phyloP scores from a whole-genome alignment of 768 basidiomycete species.

The Amanita muscaria region DNA sequence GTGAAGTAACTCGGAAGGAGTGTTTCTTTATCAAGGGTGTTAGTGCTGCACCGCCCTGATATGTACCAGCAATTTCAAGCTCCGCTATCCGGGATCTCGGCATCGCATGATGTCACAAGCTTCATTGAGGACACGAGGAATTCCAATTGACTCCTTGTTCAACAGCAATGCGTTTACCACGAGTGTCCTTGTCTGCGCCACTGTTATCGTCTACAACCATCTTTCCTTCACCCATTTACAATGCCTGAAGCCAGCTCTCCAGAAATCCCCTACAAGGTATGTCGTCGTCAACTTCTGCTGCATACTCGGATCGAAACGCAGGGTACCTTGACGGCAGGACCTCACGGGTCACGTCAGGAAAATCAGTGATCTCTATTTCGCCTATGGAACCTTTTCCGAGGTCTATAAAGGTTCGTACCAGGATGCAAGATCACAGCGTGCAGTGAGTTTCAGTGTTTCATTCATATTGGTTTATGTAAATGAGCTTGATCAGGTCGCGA shows the following conservation, averaged over 20 bases:
- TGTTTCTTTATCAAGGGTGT: neutral
- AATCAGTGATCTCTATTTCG: slow-evolving; percentile 38
- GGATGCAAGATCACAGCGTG: slow-evolving; percentile 32
- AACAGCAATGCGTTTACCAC: slow-evolving; percentile 6
- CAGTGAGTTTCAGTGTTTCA: slow-evolving; percentile 17
- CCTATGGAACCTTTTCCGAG: slow-evolving; percentile 50
- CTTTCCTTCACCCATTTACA: slow-evolving; percentile 44
- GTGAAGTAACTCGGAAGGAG: neutral
- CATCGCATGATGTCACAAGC: neutral
- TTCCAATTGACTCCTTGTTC: neutral
- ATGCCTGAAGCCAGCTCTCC: slow-evolving; percentile 46
- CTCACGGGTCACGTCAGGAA: slow-evolving; percentile 46
- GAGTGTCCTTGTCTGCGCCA: slow-evolving; percentile 16
- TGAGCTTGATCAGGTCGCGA: slow-evolving; percentile 33
- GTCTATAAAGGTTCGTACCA: slow-evolving; percentile 54
- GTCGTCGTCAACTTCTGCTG: neutral
- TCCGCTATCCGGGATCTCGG: slow-evolving; percentile 2
- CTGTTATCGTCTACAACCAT: slow-evolving; percentile 39
- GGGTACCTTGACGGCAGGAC: slow-evolving; percentile 39
- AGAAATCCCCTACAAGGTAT: slow-evolving; percentile 42
- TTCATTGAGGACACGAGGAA: neutral
- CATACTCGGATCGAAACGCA: no score
- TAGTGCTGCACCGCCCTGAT: slow-evolving; percentile 2
- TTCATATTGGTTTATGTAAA: neutral
- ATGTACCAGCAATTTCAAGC: slow-evolving; percentile 1